Evolutionary conservation across 768 basidiomycete species (phyloP).

Genomic region (Hirschioporus abietinus): DNA sequence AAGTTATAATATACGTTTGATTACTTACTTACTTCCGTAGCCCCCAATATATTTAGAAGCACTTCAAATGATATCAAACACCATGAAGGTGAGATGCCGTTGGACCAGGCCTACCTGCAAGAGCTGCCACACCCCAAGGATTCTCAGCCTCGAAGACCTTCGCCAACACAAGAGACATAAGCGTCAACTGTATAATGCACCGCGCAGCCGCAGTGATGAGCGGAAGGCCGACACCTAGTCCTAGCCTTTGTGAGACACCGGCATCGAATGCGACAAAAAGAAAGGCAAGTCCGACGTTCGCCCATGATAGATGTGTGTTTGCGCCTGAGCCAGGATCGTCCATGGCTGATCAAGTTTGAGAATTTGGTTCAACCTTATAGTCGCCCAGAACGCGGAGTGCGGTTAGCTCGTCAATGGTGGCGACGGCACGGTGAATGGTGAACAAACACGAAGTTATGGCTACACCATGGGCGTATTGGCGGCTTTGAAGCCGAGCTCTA

Average conservation of each 20-base stretch:
- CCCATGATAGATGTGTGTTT: slow-evolving; percentile 46
- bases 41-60: slow-evolving; percentile 70
- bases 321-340: slow-evolving; percentile 19
- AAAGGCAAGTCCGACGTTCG: slow-evolving; percentile 72
- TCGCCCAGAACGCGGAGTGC: too few relatives aligned
- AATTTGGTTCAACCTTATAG: too few relatives aligned
- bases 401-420: too few relatives aligned
- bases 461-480: too few relatives aligned
- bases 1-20: not conserved
- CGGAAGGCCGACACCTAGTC: slow-evolving; percentile 63
- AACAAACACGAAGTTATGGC: too few relatives aligned
- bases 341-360: slow-evolving; percentile 19
- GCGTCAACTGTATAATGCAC: slow-evolving; percentile 72
- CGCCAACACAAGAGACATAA: slow-evolving; percentile 67
- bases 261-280: slow-evolving; percentile 73
- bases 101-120: slow-evolving; percentile 50
- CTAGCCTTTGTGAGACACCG: slow-evolving; percentile 53
- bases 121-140: slow-evolving; percentile 67
- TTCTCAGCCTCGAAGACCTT: slow-evolving; percentile 72
- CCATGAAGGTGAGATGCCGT: not conserved
- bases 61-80: slow-evolving; percentile 34
- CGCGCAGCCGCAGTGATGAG: slow-evolving; percentile 65
- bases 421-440: too few relatives aligned
- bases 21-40: slow-evolving; percentile 66
- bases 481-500: too few relatives aligned